Base-by-base conservation (phyloP, 192 early-diverging fungal genomes). In the Coemansia sp. region DNA sequence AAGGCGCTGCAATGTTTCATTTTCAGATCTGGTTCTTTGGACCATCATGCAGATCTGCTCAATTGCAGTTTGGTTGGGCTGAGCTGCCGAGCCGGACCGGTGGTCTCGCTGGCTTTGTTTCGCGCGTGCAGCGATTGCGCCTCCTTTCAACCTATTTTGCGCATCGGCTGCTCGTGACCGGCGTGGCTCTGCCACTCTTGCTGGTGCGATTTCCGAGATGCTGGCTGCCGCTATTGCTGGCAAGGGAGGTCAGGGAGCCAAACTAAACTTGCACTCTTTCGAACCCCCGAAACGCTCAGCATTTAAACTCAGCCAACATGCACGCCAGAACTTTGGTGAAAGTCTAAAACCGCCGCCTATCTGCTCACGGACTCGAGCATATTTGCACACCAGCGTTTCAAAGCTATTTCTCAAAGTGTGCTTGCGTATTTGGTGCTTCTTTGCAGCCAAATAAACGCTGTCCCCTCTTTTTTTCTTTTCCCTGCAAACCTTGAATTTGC, bases 401-500 rank as follows among this genome's bases (percentile, higher is more conserved):
- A 45, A 45, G 41, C 41, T 45, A 15, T 45, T 45, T 45, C 12
- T 45, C 41, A n/a, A 10, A 38, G 41, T 5, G 41, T 45, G 41
- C 32, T 35, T 45, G 41, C 41, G 41, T 45, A n/a, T 45, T 45
- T n/a, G 14, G 3, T 45, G 41, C 41, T 45, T 43, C 41, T 43
- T 43, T 43, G 41, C 41, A 43, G 41, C 14, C 29, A 32, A 32
- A 32, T 32, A 32, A 32, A 32, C 29, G 29, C 29, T 32, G 29
- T 32, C 15, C 41, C 41, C 41, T 54, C 27, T 54, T 54, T 27
- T 54, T 53, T 23, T 54, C 25, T 24, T 54, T 27, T 54, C 52
- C 21, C 52, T 54, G 52, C 27, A 54, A 54, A 27, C 52, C 52
- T 54, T 54, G 21, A 54, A 54, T 54, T 54, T 54, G 23, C 7